Base-by-base conservation (phyloP, 768 basidiomycete species). In the Myochromella boudieri region DNA sequence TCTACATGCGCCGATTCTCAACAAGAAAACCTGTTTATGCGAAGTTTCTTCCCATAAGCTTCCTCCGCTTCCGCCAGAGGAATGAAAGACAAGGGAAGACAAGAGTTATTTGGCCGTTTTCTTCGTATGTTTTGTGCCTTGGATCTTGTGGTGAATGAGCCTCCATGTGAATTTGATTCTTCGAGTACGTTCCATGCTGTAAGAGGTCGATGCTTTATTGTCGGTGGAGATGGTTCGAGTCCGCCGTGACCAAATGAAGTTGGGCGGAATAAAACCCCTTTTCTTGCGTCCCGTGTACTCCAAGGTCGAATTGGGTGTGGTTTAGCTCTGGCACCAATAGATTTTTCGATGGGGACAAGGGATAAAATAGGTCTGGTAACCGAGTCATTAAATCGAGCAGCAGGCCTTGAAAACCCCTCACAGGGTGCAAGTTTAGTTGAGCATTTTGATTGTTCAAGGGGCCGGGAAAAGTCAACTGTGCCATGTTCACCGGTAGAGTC, bases 201-300 rank as follows among this genome's bases (percentile, higher is more conserved):
- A 3, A 58, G 32, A 28, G 56, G 45, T 18, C 46, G 39, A n/a
- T 44, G 40, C 11, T 46, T 42, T 32, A n/a, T 26, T 9, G 32
- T 5, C 20, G 25, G 18, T 24, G 26, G 24, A 24, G 21, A 24
- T 2, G 37, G 6, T 28, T 24, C 11, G 18, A 14, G 18, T 22
- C 38, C 45, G 21, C 26, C 27, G 20, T 32, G 43, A 36, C 51
- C 37, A 32, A 58, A 63, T 20, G 50, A 56, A 14, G 54, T 60
- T 20, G 44, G 55, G 48, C 45, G 61, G 58, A 63, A 62, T 26
- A 56, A 62, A 48, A 54, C 42, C 10, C 48, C 49, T 39, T 62
- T 69, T 26, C 65, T 64, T 28, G 72, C 68, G 45, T 74, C 68
- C 9, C 69, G 60, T 7, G 66, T 52, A 17, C 43, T 57, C 57